phyloP scores from a whole-genome alignment of 257 asterid species.

The Ilex asprella region DNA sequence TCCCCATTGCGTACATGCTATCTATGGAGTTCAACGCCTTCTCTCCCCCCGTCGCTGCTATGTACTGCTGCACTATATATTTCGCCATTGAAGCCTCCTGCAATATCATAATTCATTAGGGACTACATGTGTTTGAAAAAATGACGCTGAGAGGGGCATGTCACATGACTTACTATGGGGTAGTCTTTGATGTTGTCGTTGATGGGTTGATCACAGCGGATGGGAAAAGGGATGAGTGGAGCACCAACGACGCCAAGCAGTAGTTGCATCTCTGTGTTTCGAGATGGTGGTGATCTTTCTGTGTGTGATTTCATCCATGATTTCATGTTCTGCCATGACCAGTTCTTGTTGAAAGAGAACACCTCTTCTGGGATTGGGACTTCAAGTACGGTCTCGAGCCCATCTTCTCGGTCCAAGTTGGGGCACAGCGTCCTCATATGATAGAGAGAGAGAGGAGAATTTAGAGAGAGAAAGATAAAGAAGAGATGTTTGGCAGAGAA shows the following conservation, averaged over 20 bases:
- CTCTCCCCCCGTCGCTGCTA: constrained; percentile 92
- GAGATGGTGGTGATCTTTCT: constrained; percentile 22
- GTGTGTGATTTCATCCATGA: constrained; percentile 43
- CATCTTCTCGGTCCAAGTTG: constrained; percentile 62
- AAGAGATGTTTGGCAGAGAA: too few relatives aligned
- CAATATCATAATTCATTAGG: constrained; percentile 2
- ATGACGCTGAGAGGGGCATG: not conserved
- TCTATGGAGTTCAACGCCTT: constrained; percentile 61
- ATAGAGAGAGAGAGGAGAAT: not conserved
- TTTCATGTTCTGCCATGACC: constrained; percentile 45
- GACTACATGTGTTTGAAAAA: not conserved
- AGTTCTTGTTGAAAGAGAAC: constrained; percentile 27
- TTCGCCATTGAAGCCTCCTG: constrained; percentile 93
- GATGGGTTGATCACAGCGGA: constrained; percentile 21
- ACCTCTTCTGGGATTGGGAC: constrained; percentile 84
- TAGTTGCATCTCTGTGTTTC: constrained; percentile 58
- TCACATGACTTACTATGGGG: constrained; percentile 48
- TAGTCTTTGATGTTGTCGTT: constrained; percentile 34
- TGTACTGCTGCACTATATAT: constrained; percentile 83
- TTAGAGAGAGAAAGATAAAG: not conserved
- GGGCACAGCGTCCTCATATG: constrained; percentile 78
- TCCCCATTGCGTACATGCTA: constrained; percentile 91
- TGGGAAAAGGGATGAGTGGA: constrained; percentile 56
- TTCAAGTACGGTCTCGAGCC: constrained; percentile 76
- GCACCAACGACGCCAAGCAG: constrained; percentile 75